Evolutionary conservation across 2,329 filamentous ascomycete genomes (phyloP).

Genomic region (Xenosphaeropsis pyriputrescens): DNA sequence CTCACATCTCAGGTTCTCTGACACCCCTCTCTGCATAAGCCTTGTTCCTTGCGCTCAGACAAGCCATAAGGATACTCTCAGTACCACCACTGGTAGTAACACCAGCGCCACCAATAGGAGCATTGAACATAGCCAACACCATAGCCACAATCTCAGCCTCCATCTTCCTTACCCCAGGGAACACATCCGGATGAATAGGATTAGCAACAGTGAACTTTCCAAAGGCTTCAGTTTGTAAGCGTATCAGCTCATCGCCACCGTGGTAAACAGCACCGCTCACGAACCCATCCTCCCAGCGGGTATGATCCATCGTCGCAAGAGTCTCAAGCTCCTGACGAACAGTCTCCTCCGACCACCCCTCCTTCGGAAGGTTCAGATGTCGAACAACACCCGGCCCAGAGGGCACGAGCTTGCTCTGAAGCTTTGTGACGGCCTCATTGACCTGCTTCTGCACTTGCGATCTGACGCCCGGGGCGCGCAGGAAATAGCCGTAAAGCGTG

Average conservation of each 20-base stretch:
- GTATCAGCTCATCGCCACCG: conserved; percentile 67
- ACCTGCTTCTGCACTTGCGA: conserved; percentile 77
- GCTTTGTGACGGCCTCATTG: conserved; percentile 60
- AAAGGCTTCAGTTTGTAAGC: conserved; percentile 85
- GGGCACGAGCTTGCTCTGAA: conserved; percentile 74
- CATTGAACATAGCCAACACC: conserved; percentile 83
- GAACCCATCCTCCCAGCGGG: conserved; percentile 88
- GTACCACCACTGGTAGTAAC: conserved; percentile 88
- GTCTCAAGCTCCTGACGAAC: conserved; percentile 67
- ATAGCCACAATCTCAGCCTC: conserved; percentile 96
- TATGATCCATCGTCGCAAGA: conserved; percentile 79
- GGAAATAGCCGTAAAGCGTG: conserved; percentile 70
- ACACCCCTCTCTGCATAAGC: conserved; percentile 74
- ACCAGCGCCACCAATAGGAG: conserved; percentile 70
- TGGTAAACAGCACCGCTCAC: conserved; percentile 96
- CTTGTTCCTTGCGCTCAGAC: conserved; percentile 79
- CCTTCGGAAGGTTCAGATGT: conserved; percentile 64
- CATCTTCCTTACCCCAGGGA: conserved; percentile 97
- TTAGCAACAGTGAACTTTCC: conserved; percentile 90
- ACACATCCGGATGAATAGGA: conserved; percentile 95
- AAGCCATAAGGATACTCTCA: conserved; percentile 94
- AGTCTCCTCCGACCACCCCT: conserved; percentile 69
- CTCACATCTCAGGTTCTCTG: conserved; percentile 86
- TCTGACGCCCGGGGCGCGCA: conserved; percentile 75
- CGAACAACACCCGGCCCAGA: conserved; percentile 54